Conservation (phyloP, 768 basidiomycete genomes). For the Lepiota venenata region DNA sequence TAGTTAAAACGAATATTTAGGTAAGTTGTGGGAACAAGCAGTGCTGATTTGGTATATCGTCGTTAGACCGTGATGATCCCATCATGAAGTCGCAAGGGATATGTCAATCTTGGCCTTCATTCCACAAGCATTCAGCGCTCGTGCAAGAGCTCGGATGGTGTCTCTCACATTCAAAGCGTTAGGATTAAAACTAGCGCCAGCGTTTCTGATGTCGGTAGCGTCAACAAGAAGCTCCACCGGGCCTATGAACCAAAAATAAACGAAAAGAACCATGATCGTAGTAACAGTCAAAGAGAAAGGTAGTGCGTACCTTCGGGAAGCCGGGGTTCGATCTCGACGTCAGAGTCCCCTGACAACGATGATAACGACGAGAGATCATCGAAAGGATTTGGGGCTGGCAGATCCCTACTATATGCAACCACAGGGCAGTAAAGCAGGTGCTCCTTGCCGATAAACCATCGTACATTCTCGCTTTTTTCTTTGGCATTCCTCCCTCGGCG, state of each 20-base stretch:
- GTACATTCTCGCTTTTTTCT: background rate
- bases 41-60: background rate
- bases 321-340: background rate
- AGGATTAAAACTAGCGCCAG: background rate
- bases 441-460: slow-evolving; percentile 11
- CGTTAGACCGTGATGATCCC: no score
- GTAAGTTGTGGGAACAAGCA: background rate
- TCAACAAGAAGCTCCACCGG: background rate
- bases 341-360: slow-evolving; percentile 7
- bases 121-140: background rate
- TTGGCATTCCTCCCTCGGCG: background rate
- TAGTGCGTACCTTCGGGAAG: background rate
- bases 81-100: background rate
- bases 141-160: slow-evolving; percentile 3
- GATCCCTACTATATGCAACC: background rate
- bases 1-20: background rate
- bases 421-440: slow-evolving; percentile 1
- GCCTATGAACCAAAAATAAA: background rate
- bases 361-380: slow-evolving; percentile 9
- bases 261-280: background rate
- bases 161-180: background rate
- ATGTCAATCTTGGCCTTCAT: background rate
- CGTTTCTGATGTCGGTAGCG: background rate
- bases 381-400: background rate
- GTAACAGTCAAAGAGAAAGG: background rate